These are phyloP conservation scores for Melampsora larici-populina DNA, from an alignment of 1,284 basidiomycete genomes.

Conservation along the genomic window DNA sequence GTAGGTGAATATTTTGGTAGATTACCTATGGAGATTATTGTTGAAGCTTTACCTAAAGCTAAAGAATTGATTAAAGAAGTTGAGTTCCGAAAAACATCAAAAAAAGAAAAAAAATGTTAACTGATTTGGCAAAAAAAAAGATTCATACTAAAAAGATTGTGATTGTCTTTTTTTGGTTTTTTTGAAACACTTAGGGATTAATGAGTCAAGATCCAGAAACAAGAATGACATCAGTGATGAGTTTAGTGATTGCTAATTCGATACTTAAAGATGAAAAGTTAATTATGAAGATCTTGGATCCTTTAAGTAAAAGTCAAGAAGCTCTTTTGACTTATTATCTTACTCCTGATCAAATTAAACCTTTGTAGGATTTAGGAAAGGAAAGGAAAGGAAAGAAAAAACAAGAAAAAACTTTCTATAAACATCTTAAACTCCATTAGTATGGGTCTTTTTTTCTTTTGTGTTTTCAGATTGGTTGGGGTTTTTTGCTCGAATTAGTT, in stretches of 20 bases:
- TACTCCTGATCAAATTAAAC: conserved; percentile 19
- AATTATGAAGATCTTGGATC: conserved; percentile 45
- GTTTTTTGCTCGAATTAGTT: no score
- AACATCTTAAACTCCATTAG: no score
- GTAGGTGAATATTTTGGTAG: conserved; percentile 36
- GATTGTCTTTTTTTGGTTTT: neutral
- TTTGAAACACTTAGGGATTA: conserved; percentile 42
- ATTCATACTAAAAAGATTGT: no score
- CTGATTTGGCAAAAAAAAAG: no score
- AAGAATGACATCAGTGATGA: conserved; percentile 44
- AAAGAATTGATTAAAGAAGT: conserved; percentile 45
- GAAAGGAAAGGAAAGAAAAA: no score
- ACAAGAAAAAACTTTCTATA: no score
- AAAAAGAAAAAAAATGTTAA: no score
- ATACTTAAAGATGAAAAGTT: conserved; percentile 45
- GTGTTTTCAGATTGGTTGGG: no score
- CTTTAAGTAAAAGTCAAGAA: conserved; percentile 45
- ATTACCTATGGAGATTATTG: conserved; percentile 45
- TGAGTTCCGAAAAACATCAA: no score
- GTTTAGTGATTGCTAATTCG: conserved; percentile 45
- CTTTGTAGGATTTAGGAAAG: no score
- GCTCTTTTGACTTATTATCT: conserved; percentile 47
- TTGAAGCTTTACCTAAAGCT: conserved; percentile 45
- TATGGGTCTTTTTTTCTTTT: no score
- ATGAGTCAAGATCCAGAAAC: conserved; percentile 43